Evolutionary conservation across 352 stramenopile species (phyloP).

Genomic region (Globisporangium splendens): DNA sequence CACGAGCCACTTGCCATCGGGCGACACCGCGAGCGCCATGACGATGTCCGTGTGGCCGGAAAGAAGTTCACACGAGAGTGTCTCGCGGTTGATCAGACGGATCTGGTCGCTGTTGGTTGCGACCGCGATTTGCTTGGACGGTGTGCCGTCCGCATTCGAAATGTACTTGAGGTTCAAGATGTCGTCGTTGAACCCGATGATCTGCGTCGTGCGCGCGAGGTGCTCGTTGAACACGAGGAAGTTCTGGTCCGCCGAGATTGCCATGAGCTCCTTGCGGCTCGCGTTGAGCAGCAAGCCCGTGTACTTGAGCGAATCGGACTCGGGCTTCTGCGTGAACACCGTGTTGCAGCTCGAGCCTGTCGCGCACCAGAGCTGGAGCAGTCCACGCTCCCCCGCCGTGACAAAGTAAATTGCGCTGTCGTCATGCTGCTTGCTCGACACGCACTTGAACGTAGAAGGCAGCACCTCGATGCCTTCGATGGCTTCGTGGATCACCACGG

Average conservation of each 20-base stretch:
- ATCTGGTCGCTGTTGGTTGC: slow-evolving; percentile 97
- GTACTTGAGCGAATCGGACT: slow-evolving; percentile 50
- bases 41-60: slow-evolving; percentile 97
- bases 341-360: slow-evolving; percentile 30
- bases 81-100: slow-evolving; percentile 90
- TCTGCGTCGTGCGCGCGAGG: slow-evolving; percentile 65
- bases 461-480: slow-evolving; percentile 94
- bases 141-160: slow-evolving; percentile 51
- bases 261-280: slow-evolving; percentile 61
- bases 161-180: slow-evolving; percentile 97
- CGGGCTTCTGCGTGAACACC: slow-evolving; percentile 42
- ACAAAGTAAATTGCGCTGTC: slow-evolving; percentile 86
- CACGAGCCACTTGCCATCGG: slow-evolving; percentile 86
- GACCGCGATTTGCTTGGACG: slow-evolving; percentile 84
- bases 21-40: slow-evolving; percentile 92
- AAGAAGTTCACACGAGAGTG: slow-evolving; percentile 93
- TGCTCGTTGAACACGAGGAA: slow-evolving; percentile 79
- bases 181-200: slow-evolving; percentile 96
- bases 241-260: slow-evolving; percentile 84
- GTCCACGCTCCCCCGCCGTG: slow-evolving; percentile 91
- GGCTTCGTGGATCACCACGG: slow-evolving; percentile 92
- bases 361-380: slow-evolving; percentile 77
- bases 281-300: slow-evolving; percentile 51
- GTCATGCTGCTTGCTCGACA: slow-evolving; percentile 34
- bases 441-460: slow-evolving; percentile 54